These are phyloP conservation scores for Myxozyma lipomycoides DNA, from an alignment of 805 yeast species.

Conservation along the genomic window DNA sequence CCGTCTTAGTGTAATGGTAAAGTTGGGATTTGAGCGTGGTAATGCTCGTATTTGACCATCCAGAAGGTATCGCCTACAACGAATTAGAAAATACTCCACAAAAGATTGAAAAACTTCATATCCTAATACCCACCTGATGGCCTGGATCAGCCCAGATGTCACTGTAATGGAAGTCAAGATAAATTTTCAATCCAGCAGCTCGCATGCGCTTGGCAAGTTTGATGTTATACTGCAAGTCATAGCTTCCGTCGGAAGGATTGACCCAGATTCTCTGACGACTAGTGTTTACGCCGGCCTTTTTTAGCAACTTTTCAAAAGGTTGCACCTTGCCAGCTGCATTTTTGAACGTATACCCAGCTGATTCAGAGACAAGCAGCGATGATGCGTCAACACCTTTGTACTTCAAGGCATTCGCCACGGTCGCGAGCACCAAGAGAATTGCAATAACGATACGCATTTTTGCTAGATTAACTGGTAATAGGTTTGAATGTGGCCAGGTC, in stretches of 20 bases:
- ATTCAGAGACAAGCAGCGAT: neutral
- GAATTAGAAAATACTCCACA: neutral
- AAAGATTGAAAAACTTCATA: too few relatives aligned
- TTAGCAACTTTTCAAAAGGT: neutral
- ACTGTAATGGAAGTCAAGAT: neutral
- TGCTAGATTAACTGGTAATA: too few relatives aligned
- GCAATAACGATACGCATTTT: too few relatives aligned
- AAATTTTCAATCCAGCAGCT: neutral
- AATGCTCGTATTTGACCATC: neutral
- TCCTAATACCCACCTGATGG: neutral
- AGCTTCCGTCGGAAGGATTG: neutral
- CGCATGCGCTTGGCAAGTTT: neutral
- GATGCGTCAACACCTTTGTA: neutral
- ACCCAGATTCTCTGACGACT: neutral
- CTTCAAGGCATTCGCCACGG: too few relatives aligned
- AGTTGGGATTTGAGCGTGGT: neutral
- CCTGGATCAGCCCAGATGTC: neutral
- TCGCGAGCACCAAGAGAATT: too few relatives aligned
- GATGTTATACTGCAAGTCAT: neutral
- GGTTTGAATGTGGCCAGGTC: too few relatives aligned
- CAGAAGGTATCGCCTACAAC: neutral
- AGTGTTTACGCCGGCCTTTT: neutral
- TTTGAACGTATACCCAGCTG: neutral
- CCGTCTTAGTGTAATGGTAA: neutral
- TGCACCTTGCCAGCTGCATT: neutral